These are phyloP conservation scores for Cryphonectria radicalis DNA, from an alignment of 2,329 filamentous ascomycete genomes.

Conservation along the genomic window DNA sequence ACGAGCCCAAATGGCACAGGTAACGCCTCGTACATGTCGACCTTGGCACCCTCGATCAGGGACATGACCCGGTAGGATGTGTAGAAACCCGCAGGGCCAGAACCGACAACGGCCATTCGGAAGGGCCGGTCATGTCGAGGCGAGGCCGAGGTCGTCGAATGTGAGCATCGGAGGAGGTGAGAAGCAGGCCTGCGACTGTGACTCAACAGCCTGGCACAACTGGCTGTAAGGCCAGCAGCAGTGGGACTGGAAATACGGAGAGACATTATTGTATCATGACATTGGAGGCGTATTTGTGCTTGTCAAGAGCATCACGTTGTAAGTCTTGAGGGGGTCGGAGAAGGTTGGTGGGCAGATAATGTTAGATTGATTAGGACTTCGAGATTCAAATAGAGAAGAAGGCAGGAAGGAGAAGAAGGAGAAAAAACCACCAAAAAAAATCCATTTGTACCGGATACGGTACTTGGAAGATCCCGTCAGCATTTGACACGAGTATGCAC, in stretches of 20 bases:
- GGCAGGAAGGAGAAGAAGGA: neutral
- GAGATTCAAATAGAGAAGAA: too few species aligned
- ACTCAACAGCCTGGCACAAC: conserved; percentile 1
- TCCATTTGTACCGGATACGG: conserved; percentile 12
- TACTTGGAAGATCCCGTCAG: neutral
- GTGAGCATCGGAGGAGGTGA: conserved; percentile 14
- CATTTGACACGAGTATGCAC: neutral
- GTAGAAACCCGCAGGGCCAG: conserved; percentile 95
- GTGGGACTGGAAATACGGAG: conserved; percentile 14
- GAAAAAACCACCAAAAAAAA: neutral
- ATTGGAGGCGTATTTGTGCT: neutral
- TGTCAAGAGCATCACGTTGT: neutral
- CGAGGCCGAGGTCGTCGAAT: conserved; percentile 27
- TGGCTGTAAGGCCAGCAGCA: conserved; percentile 8
- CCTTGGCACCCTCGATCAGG: conserved; percentile 69
- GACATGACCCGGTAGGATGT: conserved; percentile 84
- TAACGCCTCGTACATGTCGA: conserved; percentile 96
- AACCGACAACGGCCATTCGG: conserved; percentile 86
- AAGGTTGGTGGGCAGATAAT: neutral
- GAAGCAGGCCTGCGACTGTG: neutral
- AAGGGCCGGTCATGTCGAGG: conserved; percentile 56
- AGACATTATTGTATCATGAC: conserved; percentile 22
- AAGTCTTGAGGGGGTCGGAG: neutral
- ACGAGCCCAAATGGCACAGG: conserved; percentile 93
- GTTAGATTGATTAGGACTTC: neutral